Conservation (phyloP, 257 asterid species). For the Anisodus tanguticus region DNA sequence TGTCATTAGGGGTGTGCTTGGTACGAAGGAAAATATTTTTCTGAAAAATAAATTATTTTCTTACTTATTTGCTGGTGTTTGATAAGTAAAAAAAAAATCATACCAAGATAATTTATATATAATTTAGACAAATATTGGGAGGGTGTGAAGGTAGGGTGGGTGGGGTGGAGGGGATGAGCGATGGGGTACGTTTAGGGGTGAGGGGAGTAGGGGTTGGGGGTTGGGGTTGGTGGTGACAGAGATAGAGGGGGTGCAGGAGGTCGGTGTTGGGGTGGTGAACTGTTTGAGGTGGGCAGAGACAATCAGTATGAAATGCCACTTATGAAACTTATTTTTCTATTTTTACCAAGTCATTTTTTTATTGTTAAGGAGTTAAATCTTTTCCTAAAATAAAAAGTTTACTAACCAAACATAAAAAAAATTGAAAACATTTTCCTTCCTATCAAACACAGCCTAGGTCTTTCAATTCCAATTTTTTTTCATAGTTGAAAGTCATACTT, state of each 20-base stretch:
- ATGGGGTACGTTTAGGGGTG: no score
- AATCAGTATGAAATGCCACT: background rate
- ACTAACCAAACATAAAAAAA: background rate
- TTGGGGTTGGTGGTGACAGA: background rate
- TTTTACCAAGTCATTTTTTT: background rate
- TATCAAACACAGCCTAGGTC: background rate
- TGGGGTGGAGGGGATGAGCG: background rate
- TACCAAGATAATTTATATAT: background rate
- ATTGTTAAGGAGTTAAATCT: background rate
- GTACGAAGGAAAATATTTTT: background rate
- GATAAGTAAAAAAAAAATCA: background rate
- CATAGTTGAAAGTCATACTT: slow-evolving; percentile 20
- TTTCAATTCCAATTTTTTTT: background rate
- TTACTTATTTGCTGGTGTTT: background rate
- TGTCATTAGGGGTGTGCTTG: background rate
- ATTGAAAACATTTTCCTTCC: background rate
- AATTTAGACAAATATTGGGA: background rate
- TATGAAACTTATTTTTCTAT: background rate
- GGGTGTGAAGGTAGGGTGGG: background rate
- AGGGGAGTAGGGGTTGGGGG: background rate
- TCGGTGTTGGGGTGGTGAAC: no score
- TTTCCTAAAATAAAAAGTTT: background rate
- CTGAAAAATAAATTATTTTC: background rate
- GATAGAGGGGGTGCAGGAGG: no score
- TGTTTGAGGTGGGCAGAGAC: background rate